Percentiles rank a stretch among this genome's conserved stretches.
phyloP scores from a whole-genome alignment of 306 rosid genomes.

The Medicago lupulina region DNA sequence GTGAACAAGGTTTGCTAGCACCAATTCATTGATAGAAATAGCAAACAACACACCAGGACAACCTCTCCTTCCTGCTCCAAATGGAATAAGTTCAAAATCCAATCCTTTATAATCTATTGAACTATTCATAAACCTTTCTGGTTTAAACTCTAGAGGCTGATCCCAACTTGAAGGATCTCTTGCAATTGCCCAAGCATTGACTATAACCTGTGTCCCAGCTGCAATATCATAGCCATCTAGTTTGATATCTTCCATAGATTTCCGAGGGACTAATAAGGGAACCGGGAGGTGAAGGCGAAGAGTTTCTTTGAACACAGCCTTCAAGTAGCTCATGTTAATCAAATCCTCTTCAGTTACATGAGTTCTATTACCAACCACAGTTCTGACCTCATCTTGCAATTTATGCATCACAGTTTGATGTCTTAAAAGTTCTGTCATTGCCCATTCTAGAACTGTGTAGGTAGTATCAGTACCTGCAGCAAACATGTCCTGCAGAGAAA shows the following conservation, averaged over 20 bases:
- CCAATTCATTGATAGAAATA: slow-evolving; percentile 7
- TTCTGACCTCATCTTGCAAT: not conserved
- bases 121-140: slow-evolving; percentile 43
- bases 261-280: slow-evolving; percentile 17
- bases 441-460: not conserved
- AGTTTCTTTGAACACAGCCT: slow-evolving; percentile 32
- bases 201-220: slow-evolving; percentile 36
- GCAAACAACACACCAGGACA: slow-evolving; percentile 38
- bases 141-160: slow-evolving; percentile 38
- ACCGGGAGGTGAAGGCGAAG: slow-evolving; percentile 23
- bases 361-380: slow-evolving; percentile 20
- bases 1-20: not conserved
- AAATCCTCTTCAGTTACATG: slow-evolving; percentile 35
- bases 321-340: slow-evolving; percentile 30
- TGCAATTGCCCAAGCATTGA: slow-evolving; percentile 40
- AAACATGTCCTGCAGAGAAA: not conserved
- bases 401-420: not conserved
- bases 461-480: not conserved
- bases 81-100: slow-evolving; percentile 40
- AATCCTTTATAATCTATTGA: slow-evolving; percentile 40
- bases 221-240: slow-evolving; percentile 39
- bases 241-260: slow-evolving; percentile 2
- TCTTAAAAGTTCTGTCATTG: not conserved
- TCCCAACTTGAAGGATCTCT: slow-evolving; percentile 42
- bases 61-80: slow-evolving; percentile 47